Percentiles rank a stretch among this genome's conserved stretches.
phyloP scores from a whole-genome alignment of 1,284 basidiomycete species.

The Puccinia coronata region DNA sequence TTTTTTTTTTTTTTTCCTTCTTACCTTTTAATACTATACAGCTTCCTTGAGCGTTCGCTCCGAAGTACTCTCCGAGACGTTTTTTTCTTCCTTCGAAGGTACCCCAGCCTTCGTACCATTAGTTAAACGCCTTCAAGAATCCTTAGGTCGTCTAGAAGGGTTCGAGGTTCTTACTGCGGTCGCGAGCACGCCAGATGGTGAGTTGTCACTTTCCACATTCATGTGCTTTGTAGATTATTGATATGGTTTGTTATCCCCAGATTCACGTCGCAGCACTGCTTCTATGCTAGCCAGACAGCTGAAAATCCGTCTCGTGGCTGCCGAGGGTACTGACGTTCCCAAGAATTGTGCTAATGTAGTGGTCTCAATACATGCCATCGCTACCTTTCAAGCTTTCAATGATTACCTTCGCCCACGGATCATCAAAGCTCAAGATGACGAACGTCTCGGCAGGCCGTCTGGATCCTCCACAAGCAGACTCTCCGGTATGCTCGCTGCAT shows the following conservation, averaged over 20 bases:
- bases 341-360: slow-evolving; percentile 81
- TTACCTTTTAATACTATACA: too few species aligned
- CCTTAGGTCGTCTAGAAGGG: slow-evolving; percentile 85
- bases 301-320: slow-evolving; percentile 80
- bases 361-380: slow-evolving; percentile 93
- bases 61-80: slow-evolving; percentile 45
- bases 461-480: slow-evolving; percentile 64
- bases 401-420: slow-evolving; percentile 89
- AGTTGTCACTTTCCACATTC: slow-evolving; percentile 54
- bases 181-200: slow-evolving; percentile 70
- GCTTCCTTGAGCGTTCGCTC: not conserved
- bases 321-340: slow-evolving; percentile 81
- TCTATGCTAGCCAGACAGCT: slow-evolving; percentile 83
- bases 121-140: slow-evolving; percentile 91
- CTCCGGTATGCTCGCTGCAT: slow-evolving; percentile 84
- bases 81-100: slow-evolving; percentile 50
- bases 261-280: slow-evolving; percentile 80
- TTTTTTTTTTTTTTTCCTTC: not conserved
- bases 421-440: slow-evolving; percentile 67
- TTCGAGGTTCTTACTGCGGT: slow-evolving; percentile 87
- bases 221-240: slow-evolving; percentile 42
- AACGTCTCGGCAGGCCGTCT: slow-evolving; percentile 47
- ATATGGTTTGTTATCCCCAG: slow-evolving; percentile 60
- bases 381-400: slow-evolving; percentile 90
- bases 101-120: slow-evolving; percentile 66